Evolutionary conservation across 768 basidiomycete genomes (phyloP).

Genomic region (Candolleomyces aberdarensis): DNA sequence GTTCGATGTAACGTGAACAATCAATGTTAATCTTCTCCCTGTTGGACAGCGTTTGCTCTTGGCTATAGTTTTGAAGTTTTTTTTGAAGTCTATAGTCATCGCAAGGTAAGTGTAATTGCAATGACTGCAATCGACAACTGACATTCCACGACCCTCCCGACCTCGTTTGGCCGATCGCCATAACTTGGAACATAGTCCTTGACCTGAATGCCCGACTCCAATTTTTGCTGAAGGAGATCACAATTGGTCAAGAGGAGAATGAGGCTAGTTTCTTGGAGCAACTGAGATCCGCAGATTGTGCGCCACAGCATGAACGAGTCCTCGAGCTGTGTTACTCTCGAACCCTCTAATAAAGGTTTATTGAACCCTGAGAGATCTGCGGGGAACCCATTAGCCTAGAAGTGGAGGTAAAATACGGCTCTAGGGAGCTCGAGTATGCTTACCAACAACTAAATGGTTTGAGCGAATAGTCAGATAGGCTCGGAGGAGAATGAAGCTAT

Average conservation of each 20-base stretch:
- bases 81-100: no score
- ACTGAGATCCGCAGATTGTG: slow-evolving; percentile 59
- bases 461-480: slow-evolving; percentile 49
- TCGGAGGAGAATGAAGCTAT: not conserved
- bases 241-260: slow-evolving; percentile 67
- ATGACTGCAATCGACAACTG: no score
- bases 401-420: slow-evolving; percentile 31
- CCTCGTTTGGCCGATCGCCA: slow-evolving; percentile 67
- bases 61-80: no score
- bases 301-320: slow-evolving; percentile 74
- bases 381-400: slow-evolving; percentile 37
- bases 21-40: no score
- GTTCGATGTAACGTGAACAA: no score
- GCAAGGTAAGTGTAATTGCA: no score
- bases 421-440: not conserved
- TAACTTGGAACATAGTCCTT: slow-evolving; percentile 62
- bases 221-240: slow-evolving; percentile 64
- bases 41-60: no score
- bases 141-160: slow-evolving; percentile 64
- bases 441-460: not conserved
- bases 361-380: slow-evolving; percentile 77
- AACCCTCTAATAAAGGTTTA: slow-evolving; percentile 70
- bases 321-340: slow-evolving; percentile 65
- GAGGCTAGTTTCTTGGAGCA: slow-evolving; percentile 54
- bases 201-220: slow-evolving; percentile 52